Conservation (phyloP, 2,329 filamentous ascomycete genomes). For the Mycosphaerella arachidis region DNA sequence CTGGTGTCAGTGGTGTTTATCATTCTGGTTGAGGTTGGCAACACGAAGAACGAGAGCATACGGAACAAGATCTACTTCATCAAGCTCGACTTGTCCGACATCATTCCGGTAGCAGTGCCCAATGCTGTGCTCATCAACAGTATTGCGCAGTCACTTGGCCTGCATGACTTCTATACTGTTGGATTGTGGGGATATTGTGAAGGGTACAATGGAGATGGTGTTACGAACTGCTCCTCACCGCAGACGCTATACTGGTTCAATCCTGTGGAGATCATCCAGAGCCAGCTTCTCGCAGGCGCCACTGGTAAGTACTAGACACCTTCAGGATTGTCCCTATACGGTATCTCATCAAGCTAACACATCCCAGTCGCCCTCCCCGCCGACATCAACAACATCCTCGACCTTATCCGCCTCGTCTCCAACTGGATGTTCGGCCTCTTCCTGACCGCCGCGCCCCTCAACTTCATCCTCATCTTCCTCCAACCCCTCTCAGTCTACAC, state of each 20-base stretch:
- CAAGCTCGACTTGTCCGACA: constrained; percentile 74
- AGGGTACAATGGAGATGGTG: constrained; percentile 69
- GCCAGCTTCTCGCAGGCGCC: constrained; percentile 75
- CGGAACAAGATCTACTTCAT: constrained; percentile 76
- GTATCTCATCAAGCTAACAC: constrained; percentile 22
- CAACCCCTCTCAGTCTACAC: constrained; percentile 51
- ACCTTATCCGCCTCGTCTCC: constrained; percentile 68
- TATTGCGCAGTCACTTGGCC: constrained; percentile 76
- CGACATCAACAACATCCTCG: constrained; percentile 67
- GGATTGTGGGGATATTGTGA: constrained; percentile 92
- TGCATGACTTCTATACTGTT: constrained; percentile 92
- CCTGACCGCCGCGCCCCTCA: constrained; percentile 64
- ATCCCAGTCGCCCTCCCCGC: constrained; percentile 66
- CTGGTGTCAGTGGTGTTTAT: constrained; percentile 72
- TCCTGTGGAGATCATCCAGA: constrained; percentile 73
- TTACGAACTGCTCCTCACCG: constrained; percentile 71
- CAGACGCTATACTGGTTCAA: constrained; percentile 82
- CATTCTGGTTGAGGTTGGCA: constrained; percentile 75
- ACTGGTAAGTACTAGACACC: constrained; percentile 52
- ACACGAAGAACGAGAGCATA: constrained; percentile 57
- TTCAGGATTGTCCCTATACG: neutral
- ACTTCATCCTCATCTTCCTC: constrained; percentile 67
- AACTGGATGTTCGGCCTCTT: constrained; percentile 89
- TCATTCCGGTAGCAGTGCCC: constrained; percentile 69
- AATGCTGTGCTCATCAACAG: constrained; percentile 76